phyloP scores from a whole-genome alignment of 2,329 filamentous ascomycete species.

The Atkinsonella texensis region DNA sequence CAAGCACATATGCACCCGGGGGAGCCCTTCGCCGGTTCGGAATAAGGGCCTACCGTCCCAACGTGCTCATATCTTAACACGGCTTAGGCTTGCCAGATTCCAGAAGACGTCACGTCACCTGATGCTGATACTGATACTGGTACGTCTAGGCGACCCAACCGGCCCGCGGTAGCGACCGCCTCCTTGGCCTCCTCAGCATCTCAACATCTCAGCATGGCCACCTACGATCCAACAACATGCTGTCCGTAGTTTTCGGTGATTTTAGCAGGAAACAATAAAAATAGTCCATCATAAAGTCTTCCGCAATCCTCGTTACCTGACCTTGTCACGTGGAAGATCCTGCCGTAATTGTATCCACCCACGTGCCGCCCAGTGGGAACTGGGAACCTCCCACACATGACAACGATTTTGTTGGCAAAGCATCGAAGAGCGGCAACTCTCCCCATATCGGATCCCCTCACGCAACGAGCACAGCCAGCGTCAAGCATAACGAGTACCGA shows the following conservation, averaged over 20 bases:
- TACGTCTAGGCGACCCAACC: no score
- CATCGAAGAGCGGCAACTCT: neutral
- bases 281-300: neutral
- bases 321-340: constrained; percentile 2
- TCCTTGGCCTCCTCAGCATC: no score
- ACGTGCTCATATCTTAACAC: neutral
- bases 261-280: neutral
- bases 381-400: neutral
- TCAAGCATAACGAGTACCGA: neutral
- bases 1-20: neutral
- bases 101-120: neutral
- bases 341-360: neutral
- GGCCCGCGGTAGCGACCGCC: no score
- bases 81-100: neutral
- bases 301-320: neutral
- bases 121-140: no score
- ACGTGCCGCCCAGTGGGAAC: neutral
- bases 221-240: neutral
- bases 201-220: neutral
- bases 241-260: neutral
- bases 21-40: neutral
- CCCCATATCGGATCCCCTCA: neutral
- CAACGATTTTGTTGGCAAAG: constrained; percentile 1
- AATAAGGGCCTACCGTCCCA: neutral
- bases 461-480: neutral